Evolutionary conservation across 1,139 yeast genomes (phyloP).

Genomic region (Taiozyma sp.): DNA sequence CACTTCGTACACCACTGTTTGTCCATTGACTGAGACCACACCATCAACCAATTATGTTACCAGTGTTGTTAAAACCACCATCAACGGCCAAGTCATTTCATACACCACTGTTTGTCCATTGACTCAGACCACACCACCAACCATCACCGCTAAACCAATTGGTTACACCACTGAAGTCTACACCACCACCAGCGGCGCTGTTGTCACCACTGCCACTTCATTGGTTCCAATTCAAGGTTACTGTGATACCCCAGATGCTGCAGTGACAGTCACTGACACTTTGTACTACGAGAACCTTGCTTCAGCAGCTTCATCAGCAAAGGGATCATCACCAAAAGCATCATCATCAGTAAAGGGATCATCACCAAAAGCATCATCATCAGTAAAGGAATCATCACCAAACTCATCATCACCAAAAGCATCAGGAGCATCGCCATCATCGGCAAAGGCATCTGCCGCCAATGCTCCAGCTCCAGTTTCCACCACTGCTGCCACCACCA

Average conservation of each 20-base stretch:
- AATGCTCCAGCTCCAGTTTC: conserved; percentile 3
- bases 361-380: neutral
- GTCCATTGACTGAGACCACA: conserved; percentile 12
- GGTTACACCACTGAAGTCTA: conserved; percentile 3
- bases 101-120: conserved; percentile 22
- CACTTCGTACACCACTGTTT: conserved; percentile 18
- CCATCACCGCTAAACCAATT: conserved; percentile 3
- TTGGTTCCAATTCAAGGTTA: conserved; percentile 6
- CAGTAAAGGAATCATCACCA: conserved; percentile 1
- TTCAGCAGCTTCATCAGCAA: conserved; percentile 1
- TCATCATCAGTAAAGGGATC: conserved; percentile 3
- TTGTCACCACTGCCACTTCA: conserved; percentile 1
- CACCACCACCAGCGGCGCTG: conserved; percentile 2
- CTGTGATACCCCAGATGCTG: conserved; percentile 4
- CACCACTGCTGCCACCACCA: neutral
- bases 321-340: neutral
- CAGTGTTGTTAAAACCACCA: conserved; percentile 16
- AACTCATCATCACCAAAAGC: neutral
- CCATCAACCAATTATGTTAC: conserved; percentile 1
- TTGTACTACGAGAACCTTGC: conserved; percentile 2
- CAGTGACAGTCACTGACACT: conserved; percentile 2
- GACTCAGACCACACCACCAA: conserved; percentile 1
- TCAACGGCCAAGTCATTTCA: conserved; percentile 6
- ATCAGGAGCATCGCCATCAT: neutral
- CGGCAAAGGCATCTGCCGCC: conserved; percentile 1